Conservation (phyloP, 331 rosid species). For the Pyracantha coccinea region DNA sequence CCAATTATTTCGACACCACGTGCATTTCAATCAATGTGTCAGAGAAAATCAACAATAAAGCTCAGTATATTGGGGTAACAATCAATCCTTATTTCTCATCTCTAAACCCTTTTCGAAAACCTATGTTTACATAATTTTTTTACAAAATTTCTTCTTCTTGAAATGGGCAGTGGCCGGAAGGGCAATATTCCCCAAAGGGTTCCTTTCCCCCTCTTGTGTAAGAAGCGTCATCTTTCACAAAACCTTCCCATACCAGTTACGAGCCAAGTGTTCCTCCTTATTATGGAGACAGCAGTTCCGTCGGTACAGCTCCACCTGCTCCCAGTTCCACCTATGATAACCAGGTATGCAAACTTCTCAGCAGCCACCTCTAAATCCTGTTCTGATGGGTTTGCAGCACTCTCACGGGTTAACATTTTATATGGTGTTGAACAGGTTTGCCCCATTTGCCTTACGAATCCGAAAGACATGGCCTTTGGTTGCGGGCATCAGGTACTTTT, state of each 20-base stretch:
- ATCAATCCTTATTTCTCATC: no score
- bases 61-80: no score
- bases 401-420: background rate
- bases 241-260: conserved; percentile 40
- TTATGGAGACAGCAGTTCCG: conserved; percentile 20
- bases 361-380: background rate
- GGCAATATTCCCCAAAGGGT: no score
- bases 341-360: conserved; percentile 36
- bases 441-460: conserved; percentile 58
- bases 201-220: no score
- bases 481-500: conserved; percentile 79
- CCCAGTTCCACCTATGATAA: conserved; percentile 51
- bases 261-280: conserved; percentile 47
- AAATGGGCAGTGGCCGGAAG: no score
- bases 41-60: no score
- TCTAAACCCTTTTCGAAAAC: no score
- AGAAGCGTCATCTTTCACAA: no score
- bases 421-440: conserved; percentile 49
- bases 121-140: no score
- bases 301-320: conserved; percentile 45
- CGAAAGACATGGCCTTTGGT: conserved; percentile 79
- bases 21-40: no score
- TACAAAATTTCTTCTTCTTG: no score
- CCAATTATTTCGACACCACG: no score
- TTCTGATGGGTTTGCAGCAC: background rate